Base-by-base conservation (phyloP, 179 eudicot genomes). In the Silene coronaria region DNA sequence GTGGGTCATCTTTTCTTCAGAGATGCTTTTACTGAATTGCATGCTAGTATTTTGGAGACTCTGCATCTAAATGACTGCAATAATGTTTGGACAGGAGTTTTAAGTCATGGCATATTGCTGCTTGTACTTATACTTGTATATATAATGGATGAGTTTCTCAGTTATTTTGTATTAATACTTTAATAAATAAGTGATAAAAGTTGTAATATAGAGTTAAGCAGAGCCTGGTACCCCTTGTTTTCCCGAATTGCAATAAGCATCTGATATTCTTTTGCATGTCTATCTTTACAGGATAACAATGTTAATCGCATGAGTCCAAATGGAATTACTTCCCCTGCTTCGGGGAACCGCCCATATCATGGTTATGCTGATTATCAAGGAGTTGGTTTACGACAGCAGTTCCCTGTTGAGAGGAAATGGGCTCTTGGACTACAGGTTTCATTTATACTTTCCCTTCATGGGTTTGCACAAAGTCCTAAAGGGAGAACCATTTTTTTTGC, bases 401-500 rank as follows among this genome's bases (percentile, higher is more conserved):
- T 85, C 51, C 86, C 94, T 70, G 82, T 74, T 69, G 98, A 94
- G 82, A 85, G 91, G 79, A 94, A 91, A 84, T 94, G 98, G 98
- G 93, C 98, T 84, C 96, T 91, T 73, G 98, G 98, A 71, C 87
- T 94, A 79, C 97, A 94, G 98, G 98, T 91, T 76, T 58, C 57
- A 28, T 75, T 70, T 34, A 26, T 48, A 70, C 38, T 71, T n/a
- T 17, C 59, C 21, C 38, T 71, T 59, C 0, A 42, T 8, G 26
- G 6, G 10, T 27, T 23, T 13, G 19, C 68, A 13, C 13, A 28
- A 0, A 13, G 23, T 60, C 24, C 11, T 60, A 11, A 3, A 60
- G 65, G 28, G 23, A 60, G 27, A 42, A 42, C 24, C 14, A 0
- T 60, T 9, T 60, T 60, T 42, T 6, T 1, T 60, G 62, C 21